These are phyloP conservation scores for Dioscorea cayenensis DNA, from an alignment of 116 monocot genomes.

Conservation along the genomic window DNA sequence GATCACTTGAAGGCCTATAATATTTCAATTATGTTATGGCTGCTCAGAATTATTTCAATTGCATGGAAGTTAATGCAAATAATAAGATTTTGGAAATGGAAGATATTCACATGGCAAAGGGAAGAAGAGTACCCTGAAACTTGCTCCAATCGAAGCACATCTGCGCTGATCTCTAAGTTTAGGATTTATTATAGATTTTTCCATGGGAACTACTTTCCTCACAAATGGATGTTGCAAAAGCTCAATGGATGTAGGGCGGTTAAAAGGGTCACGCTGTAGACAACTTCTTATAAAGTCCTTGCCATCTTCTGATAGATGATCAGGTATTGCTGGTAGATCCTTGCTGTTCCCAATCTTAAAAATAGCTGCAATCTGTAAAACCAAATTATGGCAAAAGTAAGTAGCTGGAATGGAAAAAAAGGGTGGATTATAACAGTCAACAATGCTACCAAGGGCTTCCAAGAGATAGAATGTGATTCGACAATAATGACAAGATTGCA, in stretches of 20 bases:
- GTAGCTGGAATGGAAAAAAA: not conserved
- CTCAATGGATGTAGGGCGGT: constrained; percentile 74
- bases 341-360: constrained; percentile 99
- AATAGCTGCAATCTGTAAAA: constrained; percentile 88
- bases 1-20: too few relatives aligned
- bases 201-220: constrained; percentile 37
- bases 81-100: too few relatives aligned
- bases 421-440: too few relatives aligned
- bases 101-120: not conserved
- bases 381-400: constrained; percentile 3
- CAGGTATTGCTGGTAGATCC: constrained; percentile 89
- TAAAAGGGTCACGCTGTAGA: constrained; percentile 79
- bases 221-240: constrained; percentile 89
- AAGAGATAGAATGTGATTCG: too few relatives aligned
- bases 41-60: too few relatives aligned
- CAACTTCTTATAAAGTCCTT: constrained; percentile 87
- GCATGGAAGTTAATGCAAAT: too few relatives aligned
- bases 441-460: too few relatives aligned
- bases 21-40: too few relatives aligned
- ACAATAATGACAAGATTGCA: too few relatives aligned
- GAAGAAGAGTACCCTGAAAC: constrained; percentile 32
- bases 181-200: constrained; percentile 32
- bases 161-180: constrained; percentile 26
- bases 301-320: constrained; percentile 77
- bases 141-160: constrained; percentile 2